Evolutionary conservation across 106 monocot species (phyloP), one percentile per base, ranked within the genome.

Genomic region (Dioscorea dumetorum): DNA sequence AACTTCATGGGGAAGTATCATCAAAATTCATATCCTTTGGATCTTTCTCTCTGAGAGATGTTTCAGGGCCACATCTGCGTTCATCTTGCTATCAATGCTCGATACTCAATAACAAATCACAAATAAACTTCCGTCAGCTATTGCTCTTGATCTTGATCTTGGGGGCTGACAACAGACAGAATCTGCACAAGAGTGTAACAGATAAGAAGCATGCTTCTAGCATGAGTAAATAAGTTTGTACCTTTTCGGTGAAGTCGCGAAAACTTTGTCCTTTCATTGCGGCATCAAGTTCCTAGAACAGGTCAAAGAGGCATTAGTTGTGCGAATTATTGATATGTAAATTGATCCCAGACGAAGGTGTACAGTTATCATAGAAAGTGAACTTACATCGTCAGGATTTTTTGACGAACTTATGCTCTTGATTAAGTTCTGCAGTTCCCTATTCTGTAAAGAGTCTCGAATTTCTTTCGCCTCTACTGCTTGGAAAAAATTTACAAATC

Each of bases 201-300:
- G 58, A 62, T 61, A 54, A 15, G 54, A 54, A 19, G 15, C 54
- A 41, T 54, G 54, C 54, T 54, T 54, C 19, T 18, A 16, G 54
- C 0, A 19, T 19, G 54, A 15, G 19, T 18, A 54, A 19, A 1
- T 54, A 16, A 13, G 35, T 41, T 41, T 22, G 49, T 57, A 88
- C 88, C 84, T 78, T 82, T 12, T 85, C 81, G 24, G 78, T 79
- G 64, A 85, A 84, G 41, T 82, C 35, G 22, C 51, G 48, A 74
- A 88, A 82, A 57, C 5, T 18, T 31, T 75, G 59, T 49, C 68
- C 69, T 88, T 71, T 62, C 78, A 82, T 82, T 20, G 76, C 78
- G 35, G 68, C 76, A 62, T 84, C 79, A 62, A 88, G 67, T 79
- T 84, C 88, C 88, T 88, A 67, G 3, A 71, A 65, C 54, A 54